A percentile compares a stretch with the other conserved stretches of the same genome.
These are phyloP conservation scores for Pichia sp. DNA, from an alignment of 1,139 yeast species.

Conservation along the genomic window DNA sequence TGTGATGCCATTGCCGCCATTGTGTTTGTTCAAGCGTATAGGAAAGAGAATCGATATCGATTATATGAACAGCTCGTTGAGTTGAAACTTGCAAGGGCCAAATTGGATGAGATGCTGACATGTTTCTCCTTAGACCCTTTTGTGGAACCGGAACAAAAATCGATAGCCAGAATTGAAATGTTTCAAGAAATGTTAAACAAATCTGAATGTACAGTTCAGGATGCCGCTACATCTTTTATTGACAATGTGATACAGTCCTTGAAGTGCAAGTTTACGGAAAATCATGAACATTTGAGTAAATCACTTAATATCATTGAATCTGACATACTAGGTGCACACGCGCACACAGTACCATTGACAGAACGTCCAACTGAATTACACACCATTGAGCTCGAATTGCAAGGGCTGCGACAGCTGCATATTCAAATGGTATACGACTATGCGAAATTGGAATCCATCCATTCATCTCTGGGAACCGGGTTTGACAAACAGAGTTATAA, in stretches of 20 bases:
- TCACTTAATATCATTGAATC: constrained; percentile 6
- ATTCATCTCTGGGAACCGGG: too few relatives aligned
- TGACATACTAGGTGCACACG: constrained; percentile 5
- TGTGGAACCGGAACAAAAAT: background rate
- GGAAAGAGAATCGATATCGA: too few relatives aligned
- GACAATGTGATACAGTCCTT: background rate
- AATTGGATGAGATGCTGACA: background rate
- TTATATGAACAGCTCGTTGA: background rate
- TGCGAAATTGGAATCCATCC: too few relatives aligned
- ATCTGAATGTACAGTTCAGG: background rate
- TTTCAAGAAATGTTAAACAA: background rate
- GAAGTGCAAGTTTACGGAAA: background rate
- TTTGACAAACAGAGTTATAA: constrained; percentile 5
- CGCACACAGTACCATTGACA: background rate
- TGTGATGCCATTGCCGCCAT: too few relatives aligned
- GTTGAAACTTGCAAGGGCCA: background rate
- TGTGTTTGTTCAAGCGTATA: too few relatives aligned
- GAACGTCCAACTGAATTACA: background rate
- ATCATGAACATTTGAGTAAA: background rate
- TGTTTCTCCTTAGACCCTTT: background rate
- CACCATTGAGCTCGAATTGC: background rate
- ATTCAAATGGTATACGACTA: too few relatives aligned
- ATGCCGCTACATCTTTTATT: background rate
- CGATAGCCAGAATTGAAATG: background rate
- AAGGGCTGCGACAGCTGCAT: too few relatives aligned